phyloP scores from a whole-genome alignment of 352 stramenopile genomes.

The Pythium dissimile region DNA sequence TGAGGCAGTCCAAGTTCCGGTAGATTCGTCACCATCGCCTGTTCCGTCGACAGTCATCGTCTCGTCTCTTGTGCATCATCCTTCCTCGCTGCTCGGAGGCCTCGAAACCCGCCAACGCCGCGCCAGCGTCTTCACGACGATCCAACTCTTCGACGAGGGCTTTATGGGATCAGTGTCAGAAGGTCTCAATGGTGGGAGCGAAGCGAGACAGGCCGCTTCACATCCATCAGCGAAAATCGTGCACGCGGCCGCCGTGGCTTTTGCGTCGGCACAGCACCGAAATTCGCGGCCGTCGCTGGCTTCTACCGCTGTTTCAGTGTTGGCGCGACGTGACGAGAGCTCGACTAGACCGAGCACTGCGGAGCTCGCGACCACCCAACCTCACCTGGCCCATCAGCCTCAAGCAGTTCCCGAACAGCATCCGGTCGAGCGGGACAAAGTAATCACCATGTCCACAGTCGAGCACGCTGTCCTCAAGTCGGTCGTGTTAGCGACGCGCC shows the following conservation, averaged over 20 bases:
- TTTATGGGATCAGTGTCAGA: constrained; percentile 8
- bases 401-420: not conserved
- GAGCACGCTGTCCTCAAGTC: constrained; percentile 14
- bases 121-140: constrained; percentile 21
- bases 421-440: not conserved
- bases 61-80: not conserved
- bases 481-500: constrained; percentile 9
- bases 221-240: not conserved
- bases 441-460: constrained; percentile 16
- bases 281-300: constrained; percentile 16
- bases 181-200: not conserved
- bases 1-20: too few species aligned
- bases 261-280: not conserved
- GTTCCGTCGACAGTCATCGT: not conserved
- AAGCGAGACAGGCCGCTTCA: not conserved
- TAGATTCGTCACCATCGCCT: too few species aligned
- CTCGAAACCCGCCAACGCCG: constrained; percentile 5
- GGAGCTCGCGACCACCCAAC: not conserved
- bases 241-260: not conserved
- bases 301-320: constrained; percentile 1
- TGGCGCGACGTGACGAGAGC: not conserved
- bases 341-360: not conserved
- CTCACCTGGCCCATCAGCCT: too few species aligned
- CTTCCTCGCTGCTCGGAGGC: not conserved
- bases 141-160: constrained; percentile 16